Evolutionary conservation across 2,329 filamentous ascomycete species (phyloP), one percentile per base, ranked within the genome.

Genomic region (Diaporthe eres): DNA sequence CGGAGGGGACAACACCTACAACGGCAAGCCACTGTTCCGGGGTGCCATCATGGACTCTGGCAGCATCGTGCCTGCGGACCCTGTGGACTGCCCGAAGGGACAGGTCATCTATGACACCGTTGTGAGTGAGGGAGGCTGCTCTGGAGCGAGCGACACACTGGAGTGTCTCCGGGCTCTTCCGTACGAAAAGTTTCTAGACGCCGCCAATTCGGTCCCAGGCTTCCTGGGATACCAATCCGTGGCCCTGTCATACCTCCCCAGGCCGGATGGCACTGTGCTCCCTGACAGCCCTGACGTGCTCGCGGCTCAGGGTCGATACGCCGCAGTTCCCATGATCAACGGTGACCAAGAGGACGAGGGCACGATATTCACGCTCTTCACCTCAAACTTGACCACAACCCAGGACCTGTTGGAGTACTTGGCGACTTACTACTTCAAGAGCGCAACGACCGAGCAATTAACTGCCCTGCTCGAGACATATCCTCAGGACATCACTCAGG

Each of bases 321-420:
- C 87, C 28, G 84, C 85, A 1, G 87, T 89, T 2, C 87, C 88
- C 49, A 86, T 87, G 84, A 89, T 89, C 78, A 89, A 94, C 53
- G 94, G 94, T 57, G 90, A 95, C 80, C 93, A 95, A 82, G 94
- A 96, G 85, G 94, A 96, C 80, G 94, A 96, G 83, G 94, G 94
- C 25, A 95, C 94, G 0, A 83, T 96, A 2, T 95, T 96, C 81
- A 87, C 92, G 7, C 86, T 96, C 47, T 92, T 93, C 82, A 93
- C 94, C 78, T 81, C 83, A 44, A 94, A 95, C 81, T 85, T 96
- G 70, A 94, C 90, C 13, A 93, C 88, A 1, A 90, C 88, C 0
- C 84, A 84, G 1, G 83, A 91, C 8, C 79, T 96, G 0, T 87
- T 91, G 47, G 84, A 88, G 25, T 96, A 96, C 80, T 83, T 97